Base-by-base conservation (phyloP, 2,329 filamentous ascomycete species). In the Hyphodiscus sp. region DNA sequence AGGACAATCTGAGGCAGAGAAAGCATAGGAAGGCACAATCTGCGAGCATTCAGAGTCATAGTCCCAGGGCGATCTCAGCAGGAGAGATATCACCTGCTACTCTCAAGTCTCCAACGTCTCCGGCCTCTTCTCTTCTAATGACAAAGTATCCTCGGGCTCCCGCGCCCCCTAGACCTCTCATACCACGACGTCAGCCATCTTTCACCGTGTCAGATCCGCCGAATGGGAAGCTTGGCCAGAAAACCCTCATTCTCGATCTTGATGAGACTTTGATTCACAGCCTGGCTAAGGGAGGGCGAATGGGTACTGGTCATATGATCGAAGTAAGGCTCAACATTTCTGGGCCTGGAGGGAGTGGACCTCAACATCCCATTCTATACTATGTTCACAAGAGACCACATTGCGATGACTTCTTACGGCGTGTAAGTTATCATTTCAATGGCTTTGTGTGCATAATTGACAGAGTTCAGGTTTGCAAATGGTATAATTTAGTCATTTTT, bases 181-280 rank as follows among this genome's bases (percentile, higher is more conserved):
- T 99, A 52, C 94, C 94, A 26, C 83, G 86, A 57, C 86, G 91
- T 51, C 89, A 96, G 65, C 90, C 91, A 19, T 96, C 91, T 0
- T 96, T 96, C 68, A 82, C 85, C 54, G 69, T 81, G 26, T 65
- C 65, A 52, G 76, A 80, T 54, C 73, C 80, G 57, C 68, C 78
- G 54, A 63, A 70, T 61, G 70, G 74, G 45, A 71, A 72, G 48
- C 75, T 81, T 45, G 83, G 86, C 56, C 87, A 94, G 66, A 99
- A 99, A 76, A 99, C 94, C 0, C 74, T 99, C 55, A 91, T 99
- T 59, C 78, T 99, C 50, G 94, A 99, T 69, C 81, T 99, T 18
- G 94, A 99, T 71, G 94, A 99, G 72, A 99, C 94, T 0, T 74
- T 99, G 61, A 99, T 99, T 62, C 94, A 99, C 76, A 96, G 91